A percentile compares a stretch with the other conserved stretches of the same genome.
phyloP scores from a whole-genome alignment of 2,329 filamentous ascomycete genomes.

The Microdochium bolleyi region DNA sequence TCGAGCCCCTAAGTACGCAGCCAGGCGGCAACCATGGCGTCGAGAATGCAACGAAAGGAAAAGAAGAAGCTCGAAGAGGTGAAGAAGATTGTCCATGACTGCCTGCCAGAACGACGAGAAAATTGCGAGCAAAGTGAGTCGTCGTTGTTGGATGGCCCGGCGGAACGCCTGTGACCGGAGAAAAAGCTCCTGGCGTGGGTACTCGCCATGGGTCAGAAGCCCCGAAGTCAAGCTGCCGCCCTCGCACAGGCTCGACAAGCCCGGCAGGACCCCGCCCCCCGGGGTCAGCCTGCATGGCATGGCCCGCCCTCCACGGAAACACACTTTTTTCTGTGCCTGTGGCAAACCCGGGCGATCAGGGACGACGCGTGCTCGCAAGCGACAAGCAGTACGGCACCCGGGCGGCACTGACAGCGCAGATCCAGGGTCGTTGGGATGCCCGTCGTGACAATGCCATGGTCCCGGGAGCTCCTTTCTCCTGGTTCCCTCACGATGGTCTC shows the following conservation, averaged over 20 bases:
- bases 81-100: neutral
- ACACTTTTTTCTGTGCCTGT: neutral
- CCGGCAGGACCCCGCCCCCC: neutral
- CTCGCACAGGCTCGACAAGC: neutral
- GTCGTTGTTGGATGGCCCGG: neutral
- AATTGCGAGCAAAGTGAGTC: neutral
- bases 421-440: too few species aligned
- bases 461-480: too few species aligned
- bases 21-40: neutral
- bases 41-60: neutral
- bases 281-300: neutral
- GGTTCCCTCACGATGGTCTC: too few species aligned
- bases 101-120: neutral
- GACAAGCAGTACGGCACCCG: too few species aligned
- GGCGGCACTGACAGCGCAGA: too few species aligned
- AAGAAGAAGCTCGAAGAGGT: neutral
- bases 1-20: neutral
- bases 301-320: neutral
- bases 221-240: neutral
- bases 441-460: too few species aligned
- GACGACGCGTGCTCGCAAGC: too few species aligned
- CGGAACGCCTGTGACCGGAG: neutral
- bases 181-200: slow-evolving; percentile 2
- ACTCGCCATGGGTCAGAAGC: neutral
- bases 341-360: neutral